These are phyloP conservation scores for Primulina eburnea DNA, from an alignment of 257 asterid genomes.

Conservation along the genomic window DNA sequence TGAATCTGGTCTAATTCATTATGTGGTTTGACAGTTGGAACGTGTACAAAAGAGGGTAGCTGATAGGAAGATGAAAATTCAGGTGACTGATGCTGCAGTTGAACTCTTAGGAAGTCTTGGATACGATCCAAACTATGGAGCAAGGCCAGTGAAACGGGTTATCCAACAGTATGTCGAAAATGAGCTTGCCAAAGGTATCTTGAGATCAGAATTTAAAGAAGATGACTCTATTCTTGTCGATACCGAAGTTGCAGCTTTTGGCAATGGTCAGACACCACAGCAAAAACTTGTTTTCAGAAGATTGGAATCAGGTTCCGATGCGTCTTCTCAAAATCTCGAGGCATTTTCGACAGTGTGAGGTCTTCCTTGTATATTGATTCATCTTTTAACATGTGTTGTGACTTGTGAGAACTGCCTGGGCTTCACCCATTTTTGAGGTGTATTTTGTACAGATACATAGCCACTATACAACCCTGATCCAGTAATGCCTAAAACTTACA, in stretches of 20 bases:
- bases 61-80: conserved; percentile 70
- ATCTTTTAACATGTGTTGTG: neutral
- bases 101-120: conserved; percentile 75
- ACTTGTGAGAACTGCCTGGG: neutral
- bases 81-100: conserved; percentile 73
- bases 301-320: conserved; percentile 36
- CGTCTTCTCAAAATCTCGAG: conserved; percentile 48
- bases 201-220: conserved; percentile 84
- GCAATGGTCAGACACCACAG: conserved; percentile 84
- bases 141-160: conserved; percentile 92
- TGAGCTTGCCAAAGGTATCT: conserved; percentile 86
- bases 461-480: neutral
- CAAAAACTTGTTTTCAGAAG: conserved; percentile 65
- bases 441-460: neutral
- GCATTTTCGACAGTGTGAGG: conserved; percentile 41
- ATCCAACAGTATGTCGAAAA: conserved; percentile 82
- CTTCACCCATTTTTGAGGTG: neutral
- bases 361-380: neutral
- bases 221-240: conserved; percentile 63
- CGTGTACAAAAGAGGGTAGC: conserved; percentile 78
- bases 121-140: conserved; percentile 90
- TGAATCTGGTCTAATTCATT: conserved; percentile 9
- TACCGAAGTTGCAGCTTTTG: conserved; percentile 70
- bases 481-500: neutral
- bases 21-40: conserved; percentile 52